Conservation (phyloP, 495 filamentous ascomycete species). For the Penicillium parvum region DNA sequence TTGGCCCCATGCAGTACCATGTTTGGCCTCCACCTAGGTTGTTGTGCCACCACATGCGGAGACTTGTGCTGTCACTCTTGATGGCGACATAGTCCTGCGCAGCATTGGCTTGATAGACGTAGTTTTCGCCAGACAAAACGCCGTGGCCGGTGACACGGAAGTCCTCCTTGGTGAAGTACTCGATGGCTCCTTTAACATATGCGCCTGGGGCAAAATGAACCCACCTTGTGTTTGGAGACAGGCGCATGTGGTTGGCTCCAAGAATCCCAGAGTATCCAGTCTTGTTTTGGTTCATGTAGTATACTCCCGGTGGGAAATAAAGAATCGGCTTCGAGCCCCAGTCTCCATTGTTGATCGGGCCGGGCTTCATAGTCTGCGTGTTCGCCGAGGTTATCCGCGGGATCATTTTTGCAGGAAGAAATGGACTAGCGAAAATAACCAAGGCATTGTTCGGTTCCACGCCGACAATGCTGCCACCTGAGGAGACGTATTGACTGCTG, state of each 20-base stretch:
- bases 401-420: conserved; percentile 11
- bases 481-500: not conserved
- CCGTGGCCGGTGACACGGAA: conserved; percentile 24
- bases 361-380: conserved; percentile 5
- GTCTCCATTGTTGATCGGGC: conserved; percentile 12
- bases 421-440: conserved; percentile 26
- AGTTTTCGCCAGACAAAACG: conserved; percentile 25
- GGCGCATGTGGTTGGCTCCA: conserved; percentile 9
- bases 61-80: conserved; percentile 11
- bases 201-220: conserved; percentile 28
- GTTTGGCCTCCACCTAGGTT: conserved; percentile 10
- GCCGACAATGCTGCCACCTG: conserved; percentile 5
- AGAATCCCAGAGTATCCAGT: conserved; percentile 1
- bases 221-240: conserved; percentile 17
- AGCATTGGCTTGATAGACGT: conserved; percentile 26
- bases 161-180: conserved; percentile 12
- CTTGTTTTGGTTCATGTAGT: conserved; percentile 8
- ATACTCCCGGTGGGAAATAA: conserved; percentile 22
- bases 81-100: conserved; percentile 8
- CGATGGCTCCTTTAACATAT: conserved; percentile 27
- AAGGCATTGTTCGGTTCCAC: conserved; percentile 22
- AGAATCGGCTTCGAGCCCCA: conserved; percentile 8
- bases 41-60: conserved; percentile 20
- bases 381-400: not conserved
- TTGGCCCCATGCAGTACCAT: conserved; percentile 12